These are phyloP conservation scores for Kurtzmaniella quercitrusa DNA, from an alignment of 1,139 yeast genomes.

Conservation along the genomic window DNA sequence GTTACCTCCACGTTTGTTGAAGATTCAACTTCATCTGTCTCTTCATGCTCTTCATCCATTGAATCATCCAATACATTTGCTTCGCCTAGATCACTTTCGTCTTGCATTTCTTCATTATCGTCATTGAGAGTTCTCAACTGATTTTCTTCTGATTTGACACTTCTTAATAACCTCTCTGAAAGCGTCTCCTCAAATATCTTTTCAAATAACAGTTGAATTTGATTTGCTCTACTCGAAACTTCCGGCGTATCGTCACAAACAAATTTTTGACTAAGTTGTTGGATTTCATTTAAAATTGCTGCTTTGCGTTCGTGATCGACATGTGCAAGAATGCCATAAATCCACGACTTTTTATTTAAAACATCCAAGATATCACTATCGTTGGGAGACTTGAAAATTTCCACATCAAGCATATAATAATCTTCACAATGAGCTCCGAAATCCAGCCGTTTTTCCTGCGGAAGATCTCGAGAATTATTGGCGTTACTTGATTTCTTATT, in stretches of 20 bases:
- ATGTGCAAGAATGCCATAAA: constrained; percentile 13
- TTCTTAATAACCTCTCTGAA: constrained; percentile 13
- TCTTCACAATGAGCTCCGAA: constrained; percentile 68
- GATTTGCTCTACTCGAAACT: background rate
- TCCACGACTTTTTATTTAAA: constrained; percentile 52
- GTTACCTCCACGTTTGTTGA: background rate
- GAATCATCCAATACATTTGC: constrained; percentile 14
- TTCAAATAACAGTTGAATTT: constrained; percentile 14
- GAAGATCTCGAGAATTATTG: constrained; percentile 22
- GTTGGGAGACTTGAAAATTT: constrained; percentile 54
- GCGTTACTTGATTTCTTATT: constrained; percentile 4
- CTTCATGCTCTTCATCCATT: constrained; percentile 7
- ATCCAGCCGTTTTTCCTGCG: constrained; percentile 50
- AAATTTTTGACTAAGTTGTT: background rate
- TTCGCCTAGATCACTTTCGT: constrained; percentile 27
- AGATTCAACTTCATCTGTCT: constrained; percentile 1
- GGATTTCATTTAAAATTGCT: constrained; percentile 3
- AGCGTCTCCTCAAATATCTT: constrained; percentile 18
- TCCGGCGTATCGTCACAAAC: background rate
- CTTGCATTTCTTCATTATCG: constrained; percentile 18
- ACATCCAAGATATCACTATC: constrained; percentile 48
- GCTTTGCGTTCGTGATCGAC: constrained; percentile 6
- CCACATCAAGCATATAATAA: constrained; percentile 68
- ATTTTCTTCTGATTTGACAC: constrained; percentile 7
- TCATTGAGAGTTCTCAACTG: constrained; percentile 7